Conservation (phyloP, 2,329 filamentous ascomycete species). For the Myrmaecium sp. region DNA sequence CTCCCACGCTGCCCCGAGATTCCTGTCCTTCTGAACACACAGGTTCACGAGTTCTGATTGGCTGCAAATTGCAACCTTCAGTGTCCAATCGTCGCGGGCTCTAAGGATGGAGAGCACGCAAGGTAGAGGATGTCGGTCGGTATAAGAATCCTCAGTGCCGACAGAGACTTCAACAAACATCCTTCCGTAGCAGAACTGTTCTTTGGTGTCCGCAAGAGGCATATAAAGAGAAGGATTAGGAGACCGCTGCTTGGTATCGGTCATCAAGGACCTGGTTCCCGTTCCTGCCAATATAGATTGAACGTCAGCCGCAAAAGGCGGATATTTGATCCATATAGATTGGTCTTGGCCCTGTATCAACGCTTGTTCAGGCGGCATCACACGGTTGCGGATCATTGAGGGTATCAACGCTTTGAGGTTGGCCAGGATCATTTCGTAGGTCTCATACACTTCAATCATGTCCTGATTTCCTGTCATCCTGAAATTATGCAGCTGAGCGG, state of each 20-base stretch:
- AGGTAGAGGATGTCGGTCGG: slow-evolving; percentile 51
- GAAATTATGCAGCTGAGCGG: slow-evolving; percentile 20
- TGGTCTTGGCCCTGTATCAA: slow-evolving; percentile 68
- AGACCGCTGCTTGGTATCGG: slow-evolving; percentile 22
- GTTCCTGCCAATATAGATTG: slow-evolving; percentile 49
- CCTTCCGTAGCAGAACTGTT: slow-evolving; percentile 63
- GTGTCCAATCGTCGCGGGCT: slow-evolving; percentile 47
- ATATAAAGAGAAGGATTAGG: slow-evolving; percentile 46
- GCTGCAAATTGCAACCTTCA: slow-evolving; percentile 60
- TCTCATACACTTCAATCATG: slow-evolving; percentile 29
- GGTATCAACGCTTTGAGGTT: slow-evolving; percentile 57
- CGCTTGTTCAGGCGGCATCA: slow-evolving; percentile 47
- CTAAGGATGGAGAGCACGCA: slow-evolving; percentile 64
- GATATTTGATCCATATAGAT: slow-evolving; percentile 67
- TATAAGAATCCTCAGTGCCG: slow-evolving; percentile 49
- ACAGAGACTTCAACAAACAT: slow-evolving; percentile 60
- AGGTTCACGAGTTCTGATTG: slow-evolving; percentile 66
- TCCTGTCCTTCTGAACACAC: slow-evolving; percentile 51
- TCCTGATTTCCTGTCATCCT: slow-evolving; percentile 27
- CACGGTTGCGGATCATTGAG: slow-evolving; percentile 71
- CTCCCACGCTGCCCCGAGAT: slow-evolving; percentile 57
- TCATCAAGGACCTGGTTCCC: slow-evolving; percentile 27
- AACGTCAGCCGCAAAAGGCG: slow-evolving; percentile 54
- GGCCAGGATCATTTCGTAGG: slow-evolving; percentile 39
- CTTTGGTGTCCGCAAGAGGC: slow-evolving; percentile 57